These are phyloP conservation scores for Verticillium klebahnii DNA, from an alignment of 2,329 filamentous ascomycete genomes.

Conservation along the genomic window DNA sequence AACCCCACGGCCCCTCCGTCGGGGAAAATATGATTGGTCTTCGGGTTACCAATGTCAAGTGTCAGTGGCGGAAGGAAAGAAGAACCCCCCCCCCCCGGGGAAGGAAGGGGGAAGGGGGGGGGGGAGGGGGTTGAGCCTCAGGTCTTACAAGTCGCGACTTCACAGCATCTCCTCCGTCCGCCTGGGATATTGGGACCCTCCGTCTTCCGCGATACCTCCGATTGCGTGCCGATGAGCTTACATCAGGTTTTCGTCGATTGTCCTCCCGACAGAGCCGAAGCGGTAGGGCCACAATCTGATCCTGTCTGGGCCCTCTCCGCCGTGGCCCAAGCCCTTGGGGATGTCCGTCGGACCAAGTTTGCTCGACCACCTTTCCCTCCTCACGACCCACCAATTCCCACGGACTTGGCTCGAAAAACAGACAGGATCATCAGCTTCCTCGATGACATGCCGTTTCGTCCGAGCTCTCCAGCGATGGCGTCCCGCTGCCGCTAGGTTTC, in stretches of 20 bases:
- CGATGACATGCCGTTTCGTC: neutral
- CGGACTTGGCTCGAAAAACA: slow-evolving; percentile 1
- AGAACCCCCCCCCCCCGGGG: too few relatives aligned
- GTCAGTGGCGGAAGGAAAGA: neutral
- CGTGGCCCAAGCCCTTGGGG: slow-evolving; percentile 9
- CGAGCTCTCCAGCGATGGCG: neutral
- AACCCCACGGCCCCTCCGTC: neutral
- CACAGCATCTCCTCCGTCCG: neutral
- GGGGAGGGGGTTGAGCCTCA: neutral
- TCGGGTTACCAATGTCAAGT: neutral
- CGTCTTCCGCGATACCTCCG: neutral
- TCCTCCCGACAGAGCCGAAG: neutral
- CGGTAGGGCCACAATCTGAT: neutral
- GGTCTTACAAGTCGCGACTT: neutral
- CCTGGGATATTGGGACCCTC: neutral
- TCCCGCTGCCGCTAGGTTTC: neutral
- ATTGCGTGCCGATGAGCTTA: neutral
- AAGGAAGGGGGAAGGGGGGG: too few relatives aligned
- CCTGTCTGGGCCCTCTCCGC: neutral
- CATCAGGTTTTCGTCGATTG: neutral
- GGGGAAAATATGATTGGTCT: neutral
- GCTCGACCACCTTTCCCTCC: neutral
- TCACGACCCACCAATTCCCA: slow-evolving; percentile 2
- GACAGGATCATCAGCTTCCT: neutral
- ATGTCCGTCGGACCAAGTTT: slow-evolving; percentile 16